Evolutionary conservation across 2,329 filamentous ascomycete genomes (phyloP), one percentile per base, ranked within the genome.

Genomic region (Pseudocercospora fijiensis): DNA sequence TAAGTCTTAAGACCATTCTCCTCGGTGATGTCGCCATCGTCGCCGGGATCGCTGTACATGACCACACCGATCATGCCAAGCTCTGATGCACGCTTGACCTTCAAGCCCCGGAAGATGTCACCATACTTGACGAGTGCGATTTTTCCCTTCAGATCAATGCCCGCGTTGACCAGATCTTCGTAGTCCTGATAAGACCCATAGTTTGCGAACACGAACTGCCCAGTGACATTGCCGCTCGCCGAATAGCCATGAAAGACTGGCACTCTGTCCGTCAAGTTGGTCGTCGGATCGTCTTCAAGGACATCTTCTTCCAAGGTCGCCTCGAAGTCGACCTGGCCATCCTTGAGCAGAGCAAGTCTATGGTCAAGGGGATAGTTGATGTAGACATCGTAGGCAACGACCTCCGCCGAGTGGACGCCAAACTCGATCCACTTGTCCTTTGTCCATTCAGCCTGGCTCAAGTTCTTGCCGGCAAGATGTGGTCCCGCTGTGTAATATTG

Each of bases 181-280:
- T 88, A 98, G 75, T 98, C 94, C 67, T 84, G 80, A 74, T 88
- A 96, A 0, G 90, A 95, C 58, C 93, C 94, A 73, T 95, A 96
- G 77, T 97, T 97, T 75, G 91, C 92, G 73, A 89, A 98, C 30
- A 96, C 90, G 69, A 91, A 95, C 13, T 87, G 85, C 2, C 87
- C 92, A 0, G 94, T 97, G 55, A 96, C 94, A 76, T 98, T 96
- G 27, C 94, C 94, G 65, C 84, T 93, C 4, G 92, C 92, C 3
- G 92, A 96, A 77, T 97, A 98, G 59, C 94, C 95, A 74, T 98
- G 94, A 80, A 98, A 98, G 0, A 90, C 94, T 0, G 94, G 92
- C 24, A 98, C 84, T 28, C 91, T 83, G 71, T 92, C 85, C 9
- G 84, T 78, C 52, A 92, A 80, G 22, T 87, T 84, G 18, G 88